Base-by-base conservation (phyloP, 805 yeast species). In the Yamadazyma paraphyllophila region DNA sequence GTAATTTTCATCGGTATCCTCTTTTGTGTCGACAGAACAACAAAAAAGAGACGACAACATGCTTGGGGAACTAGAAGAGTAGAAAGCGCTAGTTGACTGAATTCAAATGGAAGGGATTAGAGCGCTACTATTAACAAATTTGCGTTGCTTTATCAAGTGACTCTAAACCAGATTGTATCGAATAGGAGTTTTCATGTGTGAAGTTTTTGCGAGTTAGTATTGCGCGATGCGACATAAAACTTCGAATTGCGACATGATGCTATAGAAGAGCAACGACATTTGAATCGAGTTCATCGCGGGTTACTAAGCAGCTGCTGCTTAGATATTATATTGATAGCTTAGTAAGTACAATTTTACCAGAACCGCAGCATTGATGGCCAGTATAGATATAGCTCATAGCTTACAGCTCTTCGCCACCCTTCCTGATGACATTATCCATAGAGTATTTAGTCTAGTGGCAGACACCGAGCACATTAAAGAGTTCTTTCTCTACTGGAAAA, bases 21-120 rank as follows among this genome's bases (percentile, higher is more conserved):
- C 71, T 32, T 59, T 55, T 30, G 67, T 49, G 47, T 63, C 66
- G n/a, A 55, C 62, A 14, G 70, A 64, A 47, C 76, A 70, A 48
- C 76, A 70, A 16, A 70, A 65, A 33, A 70, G 56, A 8, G 72
- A 61, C 32, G 65, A 36, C 20, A 44, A 42, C 43, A 17, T 40
- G 34, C 16, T 36, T 20, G 6, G 24, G 24, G 24, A 20, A 20
- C 24, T 20, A 20, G 24, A 20, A 20, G 24, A 20, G 6, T 20
- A 6, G 24, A 6, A 20, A 20, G 24, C 24, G 24, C 24, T 6
- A 20, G 24, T 20, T 20, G 24, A 20, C 6, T 20, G 24, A 20
- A 20, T 20, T 20, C 24, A 20, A 20, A 20, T 20, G 24, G 6
- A 20, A 20, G 24, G 24, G 24, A 6, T 6, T 20, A 20, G 24